These are phyloP conservation scores for Boletus subparvulus DNA, from an alignment of 768 basidiomycete genomes.

Conservation along the genomic window DNA sequence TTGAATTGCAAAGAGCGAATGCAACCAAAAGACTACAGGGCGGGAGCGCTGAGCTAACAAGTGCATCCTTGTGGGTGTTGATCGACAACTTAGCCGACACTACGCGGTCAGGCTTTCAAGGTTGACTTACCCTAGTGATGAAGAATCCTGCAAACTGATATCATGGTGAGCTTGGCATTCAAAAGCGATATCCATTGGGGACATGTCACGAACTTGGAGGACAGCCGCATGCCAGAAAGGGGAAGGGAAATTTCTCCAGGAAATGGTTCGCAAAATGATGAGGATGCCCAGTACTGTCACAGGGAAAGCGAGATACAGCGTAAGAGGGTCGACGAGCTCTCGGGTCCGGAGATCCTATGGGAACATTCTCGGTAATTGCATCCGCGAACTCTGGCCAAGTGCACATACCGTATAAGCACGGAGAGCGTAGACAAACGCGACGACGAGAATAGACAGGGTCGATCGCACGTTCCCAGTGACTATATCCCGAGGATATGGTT, in stretches of 20 bases:
- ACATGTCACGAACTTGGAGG: constrained; percentile 34
- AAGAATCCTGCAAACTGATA: constrained; percentile 35
- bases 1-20: constrained; percentile 21
- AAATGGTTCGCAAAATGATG: constrained; percentile 15
- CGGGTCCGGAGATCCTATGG: constrained; percentile 21
- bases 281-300: constrained; percentile 22
- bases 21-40: constrained; percentile 16
- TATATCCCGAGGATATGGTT: constrained; percentile 1
- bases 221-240: constrained; percentile 32
- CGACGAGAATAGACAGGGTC: constrained; percentile 11
- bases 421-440: constrained; percentile 13
- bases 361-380: constrained; percentile 1
- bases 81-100: neutral
- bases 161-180: constrained; percentile 1
- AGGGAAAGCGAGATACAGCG: constrained; percentile 26
- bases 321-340: constrained; percentile 20
- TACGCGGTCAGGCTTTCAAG: neutral
- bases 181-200: neutral
- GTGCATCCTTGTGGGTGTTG: constrained; percentile 14
- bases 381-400: neutral
- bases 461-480: constrained; percentile 13
- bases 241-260: constrained; percentile 19
- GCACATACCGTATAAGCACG: constrained; percentile 23
- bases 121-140: constrained; percentile 26
- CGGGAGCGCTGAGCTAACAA: constrained; percentile 11